Conservation (phyloP, 108 stramenopile species). For the Nannochloropsis salina region DNA sequence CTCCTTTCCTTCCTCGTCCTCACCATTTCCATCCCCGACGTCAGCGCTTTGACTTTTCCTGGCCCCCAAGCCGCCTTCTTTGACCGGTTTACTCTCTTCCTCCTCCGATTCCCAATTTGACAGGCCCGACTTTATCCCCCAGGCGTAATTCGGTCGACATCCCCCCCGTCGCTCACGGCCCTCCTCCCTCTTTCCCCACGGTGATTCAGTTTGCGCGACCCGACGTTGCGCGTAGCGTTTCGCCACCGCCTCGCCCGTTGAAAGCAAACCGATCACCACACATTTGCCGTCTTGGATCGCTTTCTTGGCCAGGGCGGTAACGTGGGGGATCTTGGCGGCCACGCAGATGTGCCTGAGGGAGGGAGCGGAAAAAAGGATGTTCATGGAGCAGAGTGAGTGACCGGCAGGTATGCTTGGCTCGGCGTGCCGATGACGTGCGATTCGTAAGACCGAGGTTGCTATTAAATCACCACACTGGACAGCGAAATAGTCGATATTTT, state of each 20-base stretch:
- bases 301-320: slow-evolving; percentile 49
- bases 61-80: not conserved
- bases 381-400: not conserved
- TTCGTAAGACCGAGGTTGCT: too few relatives aligned
- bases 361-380: not conserved
- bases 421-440: too few relatives aligned
- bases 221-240: slow-evolving; percentile 26
- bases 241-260: slow-evolving; percentile 62
- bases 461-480: too few relatives aligned
- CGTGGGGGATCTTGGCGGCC: slow-evolving; percentile 63
- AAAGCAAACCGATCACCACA: slow-evolving; percentile 69
- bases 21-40: not conserved
- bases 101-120: not conserved
- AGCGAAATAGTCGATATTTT: too few relatives aligned
- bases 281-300: slow-evolving; percentile 31
- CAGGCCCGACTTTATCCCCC: not conserved
- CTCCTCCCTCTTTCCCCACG: not conserved
- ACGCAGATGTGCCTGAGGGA: slow-evolving; percentile 52
- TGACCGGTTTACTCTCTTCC: not conserved
- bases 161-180: not conserved
- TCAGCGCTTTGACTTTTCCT: not conserved
- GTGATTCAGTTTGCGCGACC: not conserved
- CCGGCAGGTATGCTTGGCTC: too few relatives aligned
- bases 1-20: not conserved
- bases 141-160: not conserved